phyloP scores from a whole-genome alignment of 192 early-diverging fungal species.

The Fimicolochytrium jonesii region DNA sequence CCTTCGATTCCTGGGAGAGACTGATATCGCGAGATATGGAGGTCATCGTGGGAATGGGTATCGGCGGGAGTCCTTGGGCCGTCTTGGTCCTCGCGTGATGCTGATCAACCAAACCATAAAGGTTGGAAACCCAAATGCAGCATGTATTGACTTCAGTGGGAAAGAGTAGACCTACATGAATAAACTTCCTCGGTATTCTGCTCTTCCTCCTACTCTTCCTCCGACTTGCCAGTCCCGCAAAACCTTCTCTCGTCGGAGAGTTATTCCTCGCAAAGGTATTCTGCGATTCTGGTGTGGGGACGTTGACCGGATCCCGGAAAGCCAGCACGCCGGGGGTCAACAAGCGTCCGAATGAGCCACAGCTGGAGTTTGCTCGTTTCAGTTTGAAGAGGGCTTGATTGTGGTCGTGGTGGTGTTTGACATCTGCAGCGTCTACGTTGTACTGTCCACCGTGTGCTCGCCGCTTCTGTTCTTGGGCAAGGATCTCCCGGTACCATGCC shows the following conservation, averaged over 20 bases:
- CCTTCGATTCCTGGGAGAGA: background rate
- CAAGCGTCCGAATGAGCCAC: slow-evolving; percentile 2
- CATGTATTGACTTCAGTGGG: too few relatives aligned
- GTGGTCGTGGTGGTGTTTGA: background rate
- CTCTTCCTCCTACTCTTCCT: too few relatives aligned
- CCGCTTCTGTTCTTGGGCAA: background rate
- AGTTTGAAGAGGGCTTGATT: background rate
- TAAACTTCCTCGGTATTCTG: too few relatives aligned
- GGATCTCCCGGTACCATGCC: slow-evolving; percentile 1
- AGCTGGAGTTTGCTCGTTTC: background rate
- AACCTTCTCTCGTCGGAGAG: too few relatives aligned
- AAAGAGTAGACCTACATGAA: too few relatives aligned
- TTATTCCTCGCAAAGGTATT: too few relatives aligned
- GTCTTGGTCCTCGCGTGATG: too few relatives aligned
- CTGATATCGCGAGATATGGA: background rate
- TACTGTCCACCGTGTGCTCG: background rate
- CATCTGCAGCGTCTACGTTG: background rate
- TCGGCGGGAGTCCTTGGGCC: too few relatives aligned
- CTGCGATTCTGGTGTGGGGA: too few relatives aligned
- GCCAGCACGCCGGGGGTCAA: background rate
- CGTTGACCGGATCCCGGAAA: slow-evolving; percentile 7
- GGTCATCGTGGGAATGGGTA: slow-evolving; percentile 6
- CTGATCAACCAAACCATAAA: too few relatives aligned
- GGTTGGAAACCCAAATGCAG: too few relatives aligned
- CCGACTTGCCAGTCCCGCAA: too few relatives aligned